phyloP scores from a whole-genome alignment of 345 rosid genomes.

The Erucastrum elatum region DNA sequence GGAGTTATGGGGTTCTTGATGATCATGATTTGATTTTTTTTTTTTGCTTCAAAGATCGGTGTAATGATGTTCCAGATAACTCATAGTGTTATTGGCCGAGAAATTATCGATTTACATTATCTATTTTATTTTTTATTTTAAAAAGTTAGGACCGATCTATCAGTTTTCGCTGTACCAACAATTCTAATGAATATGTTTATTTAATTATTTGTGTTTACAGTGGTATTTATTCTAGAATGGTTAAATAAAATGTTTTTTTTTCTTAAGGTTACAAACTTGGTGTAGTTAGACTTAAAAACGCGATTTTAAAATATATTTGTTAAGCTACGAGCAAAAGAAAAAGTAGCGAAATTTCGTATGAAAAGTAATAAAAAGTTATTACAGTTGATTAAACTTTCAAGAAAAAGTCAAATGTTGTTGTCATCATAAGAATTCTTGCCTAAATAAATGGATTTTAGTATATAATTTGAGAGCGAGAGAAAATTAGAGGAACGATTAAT shows the following conservation, averaged over 20 bases:
- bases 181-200: neutral
- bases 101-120: neutral
- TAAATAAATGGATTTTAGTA: neutral
- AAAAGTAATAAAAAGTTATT: neutral
- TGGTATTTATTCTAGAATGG: neutral
- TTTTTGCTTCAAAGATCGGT: neutral
- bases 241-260: neutral
- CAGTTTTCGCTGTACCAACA: neutral
- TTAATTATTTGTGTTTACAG: neutral
- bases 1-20: slow-evolving; percentile 43
- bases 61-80: neutral
- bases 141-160: neutral
- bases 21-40: neutral
- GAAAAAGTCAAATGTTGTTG: neutral
- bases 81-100: neutral
- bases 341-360: neutral
- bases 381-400: neutral
- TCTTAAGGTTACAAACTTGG: neutral
- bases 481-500: neutral
- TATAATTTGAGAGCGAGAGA: neutral
- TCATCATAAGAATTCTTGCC: neutral
- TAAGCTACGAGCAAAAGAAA: neutral
- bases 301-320: neutral
- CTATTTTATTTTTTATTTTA: neutral
- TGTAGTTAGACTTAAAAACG: neutral